Evolutionary conservation across 179 eudicot species (phyloP).

Genomic region (Dionaea muscipula): DNA sequence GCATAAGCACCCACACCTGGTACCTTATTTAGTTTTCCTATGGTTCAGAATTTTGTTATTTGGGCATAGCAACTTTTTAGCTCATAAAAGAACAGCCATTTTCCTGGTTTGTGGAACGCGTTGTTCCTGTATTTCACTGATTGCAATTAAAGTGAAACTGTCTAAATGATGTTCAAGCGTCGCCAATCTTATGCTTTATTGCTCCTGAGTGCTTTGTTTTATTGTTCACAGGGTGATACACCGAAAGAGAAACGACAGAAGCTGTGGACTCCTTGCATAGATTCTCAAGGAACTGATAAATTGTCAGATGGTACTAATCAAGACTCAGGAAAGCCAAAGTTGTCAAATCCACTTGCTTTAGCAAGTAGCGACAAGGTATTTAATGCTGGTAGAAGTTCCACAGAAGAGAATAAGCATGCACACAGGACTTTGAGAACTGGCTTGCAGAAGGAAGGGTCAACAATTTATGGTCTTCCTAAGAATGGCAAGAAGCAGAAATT

Average conservation of each 20-base stretch:
- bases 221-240: constrained; percentile 51
- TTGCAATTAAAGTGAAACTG: too few relatives aligned
- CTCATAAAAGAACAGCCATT: too few relatives aligned
- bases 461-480: constrained; percentile 83
- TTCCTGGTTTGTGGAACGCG: too few relatives aligned
- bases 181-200: not conserved
- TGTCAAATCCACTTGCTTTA: constrained; percentile 30
- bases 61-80: too few relatives aligned
- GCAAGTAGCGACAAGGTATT: constrained; percentile 53
- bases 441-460: constrained; percentile 61
- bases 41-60: not conserved
- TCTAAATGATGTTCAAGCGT: too few relatives aligned
- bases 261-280: constrained; percentile 30
- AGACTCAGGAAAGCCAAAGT: constrained; percentile 27
- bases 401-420: constrained; percentile 33
- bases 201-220: not conserved
- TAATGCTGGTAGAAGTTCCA: constrained; percentile 43
- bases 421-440: constrained; percentile 52
- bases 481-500: constrained; percentile 91
- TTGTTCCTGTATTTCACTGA: too few relatives aligned
- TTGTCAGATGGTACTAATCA: constrained; percentile 17
- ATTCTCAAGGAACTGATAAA: constrained; percentile 29
- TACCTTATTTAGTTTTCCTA: not conserved
- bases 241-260: constrained; percentile 68
- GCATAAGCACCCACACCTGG: constrained; percentile 6